Evolutionary conservation across 805 yeast species (phyloP).

Genomic region (Sungouiella thailandica): DNA sequence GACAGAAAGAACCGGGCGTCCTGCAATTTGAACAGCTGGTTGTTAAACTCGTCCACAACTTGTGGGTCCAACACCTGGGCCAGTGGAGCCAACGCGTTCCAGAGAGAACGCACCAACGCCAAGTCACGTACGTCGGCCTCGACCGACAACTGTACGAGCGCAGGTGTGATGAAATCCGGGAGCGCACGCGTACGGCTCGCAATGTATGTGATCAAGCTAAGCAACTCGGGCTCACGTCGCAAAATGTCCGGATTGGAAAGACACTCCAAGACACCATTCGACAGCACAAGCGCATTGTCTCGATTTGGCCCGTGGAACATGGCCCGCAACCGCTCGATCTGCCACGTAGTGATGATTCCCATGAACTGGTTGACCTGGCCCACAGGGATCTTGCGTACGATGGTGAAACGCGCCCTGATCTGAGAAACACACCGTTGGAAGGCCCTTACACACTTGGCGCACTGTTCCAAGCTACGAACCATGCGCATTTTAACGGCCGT

Average conservation of each 20-base stretch:
- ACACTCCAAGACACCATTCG: neutral
- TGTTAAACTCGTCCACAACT: conserved; percentile 51
- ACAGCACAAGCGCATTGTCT: neutral
- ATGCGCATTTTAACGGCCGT: conserved; percentile 37
- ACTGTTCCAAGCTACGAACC: conserved; percentile 37
- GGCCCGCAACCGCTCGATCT: conserved; percentile 12
- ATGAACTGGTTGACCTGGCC: conserved; percentile 28
- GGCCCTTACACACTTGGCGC: conserved; percentile 49
- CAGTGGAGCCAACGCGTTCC: neutral
- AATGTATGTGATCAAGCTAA: neutral
- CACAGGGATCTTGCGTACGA: conserved; percentile 40
- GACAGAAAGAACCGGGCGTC: conserved; percentile 45
- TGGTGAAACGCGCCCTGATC: conserved; percentile 48
- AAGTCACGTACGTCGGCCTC: conserved; percentile 4
- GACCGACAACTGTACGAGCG: neutral
- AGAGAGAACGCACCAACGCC: conserved; percentile 12
- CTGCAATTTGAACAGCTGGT: conserved; percentile 50
- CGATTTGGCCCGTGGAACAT: neutral
- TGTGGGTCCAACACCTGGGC: conserved; percentile 4
- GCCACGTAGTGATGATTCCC: conserved; percentile 33
- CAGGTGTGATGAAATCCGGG: neutral
- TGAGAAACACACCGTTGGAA: conserved; percentile 52
- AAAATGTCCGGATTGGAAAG: neutral
- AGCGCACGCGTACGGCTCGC: neutral
- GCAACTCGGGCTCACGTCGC: neutral